A percentile compares a stretch with the other conserved stretches of the same genome.
These are phyloP conservation scores for Komagataella pseudopastoris DNA, from an alignment of 805 yeast species.

Conservation along the genomic window DNA sequence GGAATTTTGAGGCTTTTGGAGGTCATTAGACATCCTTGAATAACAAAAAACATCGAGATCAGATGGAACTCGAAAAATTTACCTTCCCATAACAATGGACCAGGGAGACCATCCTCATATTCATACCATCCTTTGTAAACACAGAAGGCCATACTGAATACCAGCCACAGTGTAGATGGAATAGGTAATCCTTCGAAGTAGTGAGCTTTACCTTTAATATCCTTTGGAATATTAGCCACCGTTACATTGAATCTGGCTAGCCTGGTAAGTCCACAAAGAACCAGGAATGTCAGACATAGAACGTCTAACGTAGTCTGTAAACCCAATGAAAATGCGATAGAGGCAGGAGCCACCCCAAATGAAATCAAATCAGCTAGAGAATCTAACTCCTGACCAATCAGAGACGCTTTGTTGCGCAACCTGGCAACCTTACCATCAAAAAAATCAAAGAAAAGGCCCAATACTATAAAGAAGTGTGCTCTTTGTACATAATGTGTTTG, in stretches of 20 bases:
- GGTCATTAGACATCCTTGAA: slow-evolving; percentile 86
- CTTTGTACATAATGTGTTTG: slow-evolving; percentile 63
- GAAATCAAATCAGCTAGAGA: slow-evolving; percentile 91
- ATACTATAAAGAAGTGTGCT: slow-evolving; percentile 76
- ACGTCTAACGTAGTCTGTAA: slow-evolving; percentile 76
- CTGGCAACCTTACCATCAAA: slow-evolving; percentile 97
- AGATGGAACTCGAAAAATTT: slow-evolving; percentile 66
- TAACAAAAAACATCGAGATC: slow-evolving; percentile 41
- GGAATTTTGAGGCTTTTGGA: slow-evolving; percentile 87
- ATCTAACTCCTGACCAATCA: slow-evolving; percentile 96
- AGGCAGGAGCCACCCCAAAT: slow-evolving; percentile 92
- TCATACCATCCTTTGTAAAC: slow-evolving; percentile 32
- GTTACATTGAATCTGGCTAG: slow-evolving; percentile 94
- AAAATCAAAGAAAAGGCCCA: slow-evolving; percentile 91
- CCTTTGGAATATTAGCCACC: slow-evolving; percentile 86
- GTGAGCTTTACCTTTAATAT: slow-evolving; percentile 70
- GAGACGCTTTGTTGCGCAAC: slow-evolving; percentile 77
- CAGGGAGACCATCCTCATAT: slow-evolving; percentile 36
- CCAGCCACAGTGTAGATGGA: slow-evolving; percentile 74
- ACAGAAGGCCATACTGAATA: slow-evolving; percentile 55
- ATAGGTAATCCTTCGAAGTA: slow-evolving; percentile 96
- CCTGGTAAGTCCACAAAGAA: slow-evolving; percentile 85
- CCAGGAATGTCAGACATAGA: slow-evolving; percentile 66
- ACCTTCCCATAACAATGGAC: slow-evolving; percentile 45
- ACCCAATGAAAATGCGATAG: slow-evolving; percentile 85